phyloP scores from a whole-genome alignment of 345 rosid species.

The Camelina sativa region DNA sequence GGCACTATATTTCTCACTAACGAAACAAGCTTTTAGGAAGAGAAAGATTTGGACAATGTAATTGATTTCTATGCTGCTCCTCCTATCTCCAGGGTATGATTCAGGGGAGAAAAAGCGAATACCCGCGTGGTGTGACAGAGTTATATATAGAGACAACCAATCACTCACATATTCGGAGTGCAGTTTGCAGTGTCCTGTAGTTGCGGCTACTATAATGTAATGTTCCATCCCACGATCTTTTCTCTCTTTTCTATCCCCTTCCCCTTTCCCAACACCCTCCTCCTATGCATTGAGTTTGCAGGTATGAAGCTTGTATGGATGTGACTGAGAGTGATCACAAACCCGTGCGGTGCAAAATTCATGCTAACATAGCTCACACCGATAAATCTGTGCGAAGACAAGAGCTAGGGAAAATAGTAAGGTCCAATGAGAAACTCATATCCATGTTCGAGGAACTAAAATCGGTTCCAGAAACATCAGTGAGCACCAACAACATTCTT shows the following conservation, averaged over 20 bases:
- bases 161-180: conserved; percentile 56
- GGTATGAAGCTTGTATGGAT: conserved; percentile 98
- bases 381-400: conserved; percentile 91
- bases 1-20: conserved; percentile 5
- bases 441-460: conserved; percentile 59
- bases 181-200: conserved; percentile 79
- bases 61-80: conserved; percentile 3
- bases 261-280: background rate
- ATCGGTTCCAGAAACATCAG: conserved; percentile 62
- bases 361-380: conserved; percentile 75
- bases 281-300: conserved; percentile 38
- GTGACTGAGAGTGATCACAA: conserved; percentile 97
- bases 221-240: conserved; percentile 29
- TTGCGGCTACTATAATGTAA: conserved; percentile 71
- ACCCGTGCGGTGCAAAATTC: conserved; percentile 90
- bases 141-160: conserved; percentile 86
- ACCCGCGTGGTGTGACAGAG: conserved; percentile 99
- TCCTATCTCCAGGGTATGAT: conserved; percentile 74
- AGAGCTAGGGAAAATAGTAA: conserved; percentile 67
- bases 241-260: conserved; percentile 1
- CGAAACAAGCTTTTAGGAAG: background rate
- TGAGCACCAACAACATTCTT: conserved; percentile 65
- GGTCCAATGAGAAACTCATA: conserved; percentile 58
- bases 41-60: background rate
- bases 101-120: conserved; percentile 99